Percentiles rank a stretch among this genome's conserved stretches.
These are phyloP conservation scores for Penicillium sp. DNA, from an alignment of 2,329 filamentous ascomycete species.

Conservation along the genomic window DNA sequence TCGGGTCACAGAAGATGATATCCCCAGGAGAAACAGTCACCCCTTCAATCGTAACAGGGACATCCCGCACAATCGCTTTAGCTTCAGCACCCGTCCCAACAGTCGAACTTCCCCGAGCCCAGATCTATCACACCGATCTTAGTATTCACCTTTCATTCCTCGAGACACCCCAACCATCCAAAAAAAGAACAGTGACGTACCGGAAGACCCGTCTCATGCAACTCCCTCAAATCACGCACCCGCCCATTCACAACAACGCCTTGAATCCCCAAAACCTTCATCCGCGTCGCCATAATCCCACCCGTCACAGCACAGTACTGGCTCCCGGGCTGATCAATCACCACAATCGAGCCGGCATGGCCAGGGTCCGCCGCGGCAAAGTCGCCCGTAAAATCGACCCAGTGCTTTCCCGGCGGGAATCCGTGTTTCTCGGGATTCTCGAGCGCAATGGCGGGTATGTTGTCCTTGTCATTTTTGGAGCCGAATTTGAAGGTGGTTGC, in stretches of 20 bases:
- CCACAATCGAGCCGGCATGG: conserved; percentile 60
- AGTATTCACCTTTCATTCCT: background rate
- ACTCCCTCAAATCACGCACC: conserved; percentile 65
- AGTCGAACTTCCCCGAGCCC: conserved; percentile 46
- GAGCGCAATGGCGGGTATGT: conserved; percentile 32
- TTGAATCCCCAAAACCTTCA: conserved; percentile 62
- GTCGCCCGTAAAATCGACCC: conserved; percentile 60
- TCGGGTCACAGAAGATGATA: conserved; percentile 68
- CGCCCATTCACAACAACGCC: conserved; percentile 69
- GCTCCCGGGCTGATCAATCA: conserved; percentile 65
- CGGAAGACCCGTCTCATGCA: conserved; percentile 58
- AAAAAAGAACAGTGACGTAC: conserved; percentile 43
- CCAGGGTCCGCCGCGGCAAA: conserved; percentile 30
- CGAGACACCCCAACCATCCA: background rate
- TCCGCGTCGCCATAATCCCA: conserved; percentile 73
- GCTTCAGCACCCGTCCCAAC: conserved; percentile 50
- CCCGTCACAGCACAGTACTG: conserved; percentile 72
- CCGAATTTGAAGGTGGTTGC: conserved; percentile 57
- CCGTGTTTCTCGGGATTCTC: conserved; percentile 43
- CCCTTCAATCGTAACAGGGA: conserved; percentile 43
- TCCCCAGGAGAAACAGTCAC: conserved; percentile 58
- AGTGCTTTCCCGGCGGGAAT: conserved; percentile 63
- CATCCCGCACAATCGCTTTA: conserved; percentile 43
- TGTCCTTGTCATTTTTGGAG: conserved; percentile 54
- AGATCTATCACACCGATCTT: conserved; percentile 38